Percentiles rank a stretch among this genome's conserved stretches.
Conservation (phyloP, 2,329 filamentous ascomycete genomes). For the Penicillium digitatum region DNA sequence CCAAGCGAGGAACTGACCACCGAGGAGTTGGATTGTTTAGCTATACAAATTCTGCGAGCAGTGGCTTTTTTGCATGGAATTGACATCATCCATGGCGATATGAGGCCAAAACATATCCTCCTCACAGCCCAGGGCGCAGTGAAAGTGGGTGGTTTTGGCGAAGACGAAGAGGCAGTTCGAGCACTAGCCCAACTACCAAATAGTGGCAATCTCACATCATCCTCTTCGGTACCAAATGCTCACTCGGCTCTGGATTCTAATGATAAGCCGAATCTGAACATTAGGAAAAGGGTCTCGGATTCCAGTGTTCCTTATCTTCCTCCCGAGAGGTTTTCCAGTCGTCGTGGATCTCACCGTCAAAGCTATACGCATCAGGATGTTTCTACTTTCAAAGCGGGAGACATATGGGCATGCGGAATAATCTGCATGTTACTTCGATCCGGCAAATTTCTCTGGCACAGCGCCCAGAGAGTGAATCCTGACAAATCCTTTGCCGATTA, state of each 20-base stretch:
- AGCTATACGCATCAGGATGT: not conserved
- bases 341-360: not conserved
- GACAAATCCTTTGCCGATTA: not conserved
- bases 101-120: constrained; percentile 5
- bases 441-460: not conserved
- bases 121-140: constrained; percentile 3
- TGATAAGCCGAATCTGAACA: not conserved
- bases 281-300: not conserved
- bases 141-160: constrained; percentile 8
- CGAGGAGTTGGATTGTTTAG: not conserved
- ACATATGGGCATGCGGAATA: constrained; percentile 6
- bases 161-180: constrained; percentile 6
- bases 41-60: constrained; percentile 1
- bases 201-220: not conserved
- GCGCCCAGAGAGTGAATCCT: not conserved
- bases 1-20: not conserved
- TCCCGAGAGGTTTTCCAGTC: constrained; percentile 2
- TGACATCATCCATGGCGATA: constrained; percentile 1
- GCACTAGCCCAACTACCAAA: not conserved
- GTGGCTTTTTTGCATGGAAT: constrained; percentile 1
- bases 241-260: not conserved
- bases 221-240: not conserved
- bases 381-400: not conserved
- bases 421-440: constrained; percentile 3
- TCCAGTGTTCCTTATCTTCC: constrained; percentile 7